These are phyloP conservation scores for Powellomyces hirtus DNA, from an alignment of 192 early-diverging fungal species.

Conservation along the genomic window DNA sequence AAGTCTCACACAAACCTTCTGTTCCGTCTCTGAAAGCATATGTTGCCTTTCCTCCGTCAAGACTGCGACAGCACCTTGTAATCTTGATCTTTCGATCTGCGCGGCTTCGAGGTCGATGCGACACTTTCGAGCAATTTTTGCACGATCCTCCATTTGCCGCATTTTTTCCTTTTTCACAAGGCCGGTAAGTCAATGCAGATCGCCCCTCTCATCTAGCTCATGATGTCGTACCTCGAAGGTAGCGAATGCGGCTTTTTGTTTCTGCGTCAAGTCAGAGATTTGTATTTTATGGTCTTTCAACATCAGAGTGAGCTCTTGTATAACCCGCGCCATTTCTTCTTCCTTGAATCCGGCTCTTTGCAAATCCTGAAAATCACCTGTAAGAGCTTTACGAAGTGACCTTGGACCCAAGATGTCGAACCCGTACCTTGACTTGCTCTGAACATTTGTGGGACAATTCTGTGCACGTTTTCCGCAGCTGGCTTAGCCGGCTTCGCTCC, in stretches of 20 bases:
- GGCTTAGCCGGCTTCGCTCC: slow-evolving; percentile 26
- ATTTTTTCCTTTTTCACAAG: slow-evolving; percentile 25
- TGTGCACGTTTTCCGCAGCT: slow-evolving; percentile 28
- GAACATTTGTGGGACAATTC: slow-evolving; percentile 28
- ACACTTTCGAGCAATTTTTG: slow-evolving; percentile 4
- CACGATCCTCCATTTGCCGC: slow-evolving; percentile 8
- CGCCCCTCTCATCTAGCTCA: not conserved
- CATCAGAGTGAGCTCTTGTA: slow-evolving; percentile 30
- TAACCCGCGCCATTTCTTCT: slow-evolving; percentile 24
- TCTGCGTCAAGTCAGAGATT: slow-evolving; percentile 31
- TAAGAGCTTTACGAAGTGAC: no score
- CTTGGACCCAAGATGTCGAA: no score
- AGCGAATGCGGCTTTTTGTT: slow-evolving; percentile 22
- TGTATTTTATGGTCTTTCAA: slow-evolving; percentile 45
- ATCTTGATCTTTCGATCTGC: no score
- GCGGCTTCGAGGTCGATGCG: not conserved
- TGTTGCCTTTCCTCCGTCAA: no score
- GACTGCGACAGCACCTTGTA: no score
- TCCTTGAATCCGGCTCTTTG: slow-evolving; percentile 22
- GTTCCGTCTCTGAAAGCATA: no score
- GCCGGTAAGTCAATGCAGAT: not conserved
- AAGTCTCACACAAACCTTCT: no score
- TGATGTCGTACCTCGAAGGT: slow-evolving; percentile 36
- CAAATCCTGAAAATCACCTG: no score
- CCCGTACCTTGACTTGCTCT: slow-evolving; percentile 14